Conservation (phyloP, 2,329 filamentous ascomycete genomes). For the Alternaria sp. region DNA sequence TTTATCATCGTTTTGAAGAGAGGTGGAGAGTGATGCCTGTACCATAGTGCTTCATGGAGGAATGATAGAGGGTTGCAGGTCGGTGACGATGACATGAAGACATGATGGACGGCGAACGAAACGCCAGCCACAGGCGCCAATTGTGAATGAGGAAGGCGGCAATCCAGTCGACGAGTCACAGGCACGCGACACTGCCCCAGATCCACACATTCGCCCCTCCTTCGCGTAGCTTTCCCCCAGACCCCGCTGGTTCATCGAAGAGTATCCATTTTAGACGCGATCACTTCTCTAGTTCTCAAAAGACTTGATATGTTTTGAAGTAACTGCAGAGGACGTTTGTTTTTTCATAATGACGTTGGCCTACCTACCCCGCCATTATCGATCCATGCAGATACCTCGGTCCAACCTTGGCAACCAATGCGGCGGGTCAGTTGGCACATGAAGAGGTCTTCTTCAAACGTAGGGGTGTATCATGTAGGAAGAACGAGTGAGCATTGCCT, state of each 20-base stretch:
- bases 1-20: constrained; percentile 33
- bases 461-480: not conserved
- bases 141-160: constrained; percentile 35
- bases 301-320: not conserved
- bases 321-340: not conserved
- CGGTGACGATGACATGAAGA: constrained; percentile 19
- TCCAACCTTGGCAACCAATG: not conserved
- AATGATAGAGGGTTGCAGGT: constrained; percentile 7
- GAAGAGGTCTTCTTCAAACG: not conserved
- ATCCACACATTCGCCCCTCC: constrained; percentile 13
- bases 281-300: not conserved
- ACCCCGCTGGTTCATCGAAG: not conserved
- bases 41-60: constrained; percentile 38
- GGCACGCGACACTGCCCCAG: constrained; percentile 26
- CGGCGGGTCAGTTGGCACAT: not conserved
- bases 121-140: constrained; percentile 30
- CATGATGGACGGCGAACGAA: constrained; percentile 21
- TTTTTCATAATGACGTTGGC: not conserved
- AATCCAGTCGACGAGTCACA: constrained; percentile 30
- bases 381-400: not conserved
- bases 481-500: not conserved
- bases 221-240: constrained; percentile 1
- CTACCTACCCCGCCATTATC: not conserved
- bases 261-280: not conserved
- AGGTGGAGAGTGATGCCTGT: constrained; percentile 25